Base-by-base conservation (phyloP, 305 asterid species). In the Ilex paraguariensis region DNA sequence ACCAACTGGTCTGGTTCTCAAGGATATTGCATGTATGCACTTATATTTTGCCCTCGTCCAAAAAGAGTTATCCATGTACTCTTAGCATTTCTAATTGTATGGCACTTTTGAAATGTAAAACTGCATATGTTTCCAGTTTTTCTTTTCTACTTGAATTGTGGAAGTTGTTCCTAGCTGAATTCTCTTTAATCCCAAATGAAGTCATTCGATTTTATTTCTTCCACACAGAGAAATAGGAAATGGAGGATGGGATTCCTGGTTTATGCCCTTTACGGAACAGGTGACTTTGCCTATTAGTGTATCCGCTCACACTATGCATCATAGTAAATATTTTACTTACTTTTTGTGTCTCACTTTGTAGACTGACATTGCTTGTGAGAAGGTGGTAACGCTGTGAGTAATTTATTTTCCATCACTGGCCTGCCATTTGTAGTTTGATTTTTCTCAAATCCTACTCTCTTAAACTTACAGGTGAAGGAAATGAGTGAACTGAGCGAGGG, bases 201-300 rank as follows among this genome's bases (percentile, higher is more conserved):
- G 4, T 64, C 54, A 28, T 45, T 63, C 60, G 40, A 7, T 2
- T 40, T n/a, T 46, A 5, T 61, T 61, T 33, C 31, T 36, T 64
- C 12, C 62, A 31, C 59, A 3, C 56, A 85, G 96, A 30, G 96
- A 90, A 84, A 86, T 90, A 52, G 97, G 96, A 68, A 77, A 87
- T 63, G 96, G 96, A 68, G 82, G 28, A 6, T 73, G 83, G 81
- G 92, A 85, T 79, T 87, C 97, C 11, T 90, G 97, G 97, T 84
- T 90, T 12, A 79, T 85, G 89, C 93, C 95, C 33, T 82, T 90
- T 44, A 8, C 53, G 12, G 68, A 84, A 68, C 97, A 90, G 90
- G 97, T 87, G 59, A 60, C 5, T 16, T 14, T 33, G 49, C 36
- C 61, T 50, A 67, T 66, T 59, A 36, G 30, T 57, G 66, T 64